phyloP scores from a whole-genome alignment of 148 eudicot genomes.

The Oxyria digyna region DNA sequence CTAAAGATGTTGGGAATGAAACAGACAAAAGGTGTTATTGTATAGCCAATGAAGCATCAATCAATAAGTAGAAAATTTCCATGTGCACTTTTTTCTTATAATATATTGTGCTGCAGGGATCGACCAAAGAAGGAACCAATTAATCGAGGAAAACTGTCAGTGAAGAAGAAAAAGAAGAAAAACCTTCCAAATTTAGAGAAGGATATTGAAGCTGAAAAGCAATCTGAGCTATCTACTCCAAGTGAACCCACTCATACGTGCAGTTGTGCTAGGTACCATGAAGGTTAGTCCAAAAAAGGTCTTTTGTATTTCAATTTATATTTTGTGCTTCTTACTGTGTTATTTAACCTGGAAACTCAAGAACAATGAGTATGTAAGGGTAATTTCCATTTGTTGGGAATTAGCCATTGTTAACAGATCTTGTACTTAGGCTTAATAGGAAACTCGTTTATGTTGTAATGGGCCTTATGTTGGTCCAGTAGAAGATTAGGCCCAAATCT shows the following conservation, averaged over 20 bases:
- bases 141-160: constrained; percentile 63
- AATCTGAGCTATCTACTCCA: constrained; percentile 32
- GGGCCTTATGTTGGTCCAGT: too few relatives aligned
- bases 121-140: constrained; percentile 53
- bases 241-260: constrained; percentile 60
- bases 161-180: constrained; percentile 64
- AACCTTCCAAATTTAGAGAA: constrained; percentile 37
- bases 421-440: too few relatives aligned
- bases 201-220: constrained; percentile 24
- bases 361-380: too few relatives aligned
- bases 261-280: constrained; percentile 86
- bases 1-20: constrained; percentile 63
- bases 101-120: constrained; percentile 23
- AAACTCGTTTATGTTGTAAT: too few relatives aligned
- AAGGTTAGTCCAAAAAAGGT: constrained; percentile 35
- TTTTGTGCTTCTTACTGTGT: not conserved
- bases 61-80: not conserved
- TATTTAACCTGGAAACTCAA: too few relatives aligned
- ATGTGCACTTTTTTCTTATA: not conserved
- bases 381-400: too few relatives aligned
- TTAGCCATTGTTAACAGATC: too few relatives aligned
- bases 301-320: not conserved
- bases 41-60: not conserved
- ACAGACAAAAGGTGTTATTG: constrained; percentile 52
- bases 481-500: too few relatives aligned